Evolutionary conservation across 345 rosid genomes (phyloP).

Genomic region (Lumnitzera racemosa): DNA sequence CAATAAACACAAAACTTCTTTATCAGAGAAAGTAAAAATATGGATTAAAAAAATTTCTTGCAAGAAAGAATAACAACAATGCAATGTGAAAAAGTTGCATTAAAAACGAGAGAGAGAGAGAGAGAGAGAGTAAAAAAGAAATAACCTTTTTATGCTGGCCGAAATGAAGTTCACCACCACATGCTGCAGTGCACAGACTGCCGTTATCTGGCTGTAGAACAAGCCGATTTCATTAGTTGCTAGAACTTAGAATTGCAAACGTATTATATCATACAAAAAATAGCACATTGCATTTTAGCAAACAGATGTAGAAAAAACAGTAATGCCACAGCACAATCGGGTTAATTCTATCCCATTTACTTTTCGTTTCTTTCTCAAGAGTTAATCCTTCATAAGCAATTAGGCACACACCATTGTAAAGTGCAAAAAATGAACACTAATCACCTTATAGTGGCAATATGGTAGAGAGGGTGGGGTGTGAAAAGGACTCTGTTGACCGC

Average conservation of each 20-base stretch:
- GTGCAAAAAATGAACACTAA: background rate
- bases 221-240: background rate
- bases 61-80: background rate
- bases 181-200: constrained; percentile 31
- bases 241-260: background rate
- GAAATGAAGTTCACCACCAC: constrained; percentile 31
- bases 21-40: background rate
- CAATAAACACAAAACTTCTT: no score
- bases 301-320: background rate
- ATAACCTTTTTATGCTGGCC: constrained; percentile 82
- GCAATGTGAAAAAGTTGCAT: background rate
- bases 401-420: background rate
- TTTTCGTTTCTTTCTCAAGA: no score
- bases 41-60: background rate
- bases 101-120: no score
- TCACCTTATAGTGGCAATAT: constrained; percentile 53
- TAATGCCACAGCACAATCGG: background rate
- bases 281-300: background rate
- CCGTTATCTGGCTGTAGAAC: constrained; percentile 35
- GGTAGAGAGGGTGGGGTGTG: constrained; percentile 84
- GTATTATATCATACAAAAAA: no score
- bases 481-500: constrained; percentile 71
- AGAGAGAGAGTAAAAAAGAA: no score
- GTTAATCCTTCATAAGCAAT: no score
- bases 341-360: no score